Evolutionary conservation across 148 eudicot genomes (phyloP), one percentile per base, ranked within the genome.

Genomic region (Vaccinium myrtillus): DNA sequence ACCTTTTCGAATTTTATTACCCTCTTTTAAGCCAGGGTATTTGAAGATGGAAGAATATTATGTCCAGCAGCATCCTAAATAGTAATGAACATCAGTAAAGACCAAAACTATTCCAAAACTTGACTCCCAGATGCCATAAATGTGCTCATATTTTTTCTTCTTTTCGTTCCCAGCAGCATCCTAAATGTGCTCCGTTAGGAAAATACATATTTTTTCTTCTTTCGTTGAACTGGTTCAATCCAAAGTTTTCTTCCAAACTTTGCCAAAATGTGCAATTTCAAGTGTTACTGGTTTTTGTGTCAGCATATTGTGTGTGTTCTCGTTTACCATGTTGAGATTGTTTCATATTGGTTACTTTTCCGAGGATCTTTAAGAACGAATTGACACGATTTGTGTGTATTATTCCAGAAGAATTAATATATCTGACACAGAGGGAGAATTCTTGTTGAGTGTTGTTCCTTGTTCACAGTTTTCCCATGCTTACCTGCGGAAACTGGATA

Each of bases 11-110:
- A 16, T 79, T 79, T 59, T 39, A n/a, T 3, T 32, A 55, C 7
- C 67, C 23, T 30, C 81, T 55, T 77, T 50, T 77, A 25, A 23
- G 25, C 81, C 27, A 32, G 2, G 81, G 32, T 10, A 4, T 69
- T 25, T 69, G 39, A 69, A 69, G 39, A 27, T 69, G 39, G 39
- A 69, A 36, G 74, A 25, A 69, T 69, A 12, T 69, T 69, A 27
- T 69, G 74, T 69, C 74, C 74, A 69, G 39, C 74, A 69, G 74
- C 74, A 69, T 69, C 74, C 74, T 69, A 65, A 7, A 30, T 69
- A 8, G 32, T 65, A 8, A 65, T 65, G 30, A 65, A 65, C 70
- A 65, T n/a, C 30, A n/a, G 30, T 65, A n/a, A 8, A 65, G 32
- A 65, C 14, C 5, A 53, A 53, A 65, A 2, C 3, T 65, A 3